phyloP scores from a whole-genome alignment of 352 stramenopile genomes.

The Globisporangium parvum region DNA sequence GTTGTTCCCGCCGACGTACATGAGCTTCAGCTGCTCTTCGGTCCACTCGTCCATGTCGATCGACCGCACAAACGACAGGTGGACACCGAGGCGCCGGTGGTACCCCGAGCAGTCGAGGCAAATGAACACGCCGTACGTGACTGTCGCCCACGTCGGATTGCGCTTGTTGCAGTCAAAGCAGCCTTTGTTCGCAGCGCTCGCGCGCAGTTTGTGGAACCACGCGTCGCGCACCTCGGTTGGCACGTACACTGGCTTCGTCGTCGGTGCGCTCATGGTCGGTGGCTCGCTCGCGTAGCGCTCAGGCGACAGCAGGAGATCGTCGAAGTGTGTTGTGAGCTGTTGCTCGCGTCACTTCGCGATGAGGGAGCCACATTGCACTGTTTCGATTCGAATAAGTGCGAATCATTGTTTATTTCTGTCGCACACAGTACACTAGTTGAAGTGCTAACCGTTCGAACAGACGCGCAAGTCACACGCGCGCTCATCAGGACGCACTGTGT shows the following conservation, averaged over 20 bases:
- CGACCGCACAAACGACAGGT: slow-evolving; percentile 93
- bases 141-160: slow-evolving; percentile 94
- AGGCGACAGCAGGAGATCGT: too few species aligned
- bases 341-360: neutral
- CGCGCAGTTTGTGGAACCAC: slow-evolving; percentile 84
- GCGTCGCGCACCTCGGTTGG: slow-evolving; percentile 66
- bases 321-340: neutral
- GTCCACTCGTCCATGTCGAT: slow-evolving; percentile 97
- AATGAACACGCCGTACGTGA: slow-evolving; percentile 95
- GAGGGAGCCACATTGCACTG: too few species aligned
- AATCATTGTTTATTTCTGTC: neutral
- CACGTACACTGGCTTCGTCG: slow-evolving; percentile 65
- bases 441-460: too few species aligned
- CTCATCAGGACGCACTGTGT: too few species aligned
- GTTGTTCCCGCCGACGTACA: slow-evolving; percentile 92
- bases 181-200: slow-evolving; percentile 73
- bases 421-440: too few species aligned
- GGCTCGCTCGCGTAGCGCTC: neutral
- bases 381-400: neutral
- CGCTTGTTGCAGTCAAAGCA: slow-evolving; percentile 96
- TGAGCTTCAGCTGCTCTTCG: slow-evolving; percentile 90
- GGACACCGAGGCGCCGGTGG: slow-evolving; percentile 90
- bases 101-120: slow-evolving; percentile 94
- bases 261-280: slow-evolving; percentile 20
- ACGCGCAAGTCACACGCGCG: too few species aligned